A percentile compares a stretch with the other conserved stretches of the same genome.
These are phyloP conservation scores for Emergomyces orientalis DNA, from an alignment of 2,329 filamentous ascomycete genomes.

Conservation along the genomic window DNA sequence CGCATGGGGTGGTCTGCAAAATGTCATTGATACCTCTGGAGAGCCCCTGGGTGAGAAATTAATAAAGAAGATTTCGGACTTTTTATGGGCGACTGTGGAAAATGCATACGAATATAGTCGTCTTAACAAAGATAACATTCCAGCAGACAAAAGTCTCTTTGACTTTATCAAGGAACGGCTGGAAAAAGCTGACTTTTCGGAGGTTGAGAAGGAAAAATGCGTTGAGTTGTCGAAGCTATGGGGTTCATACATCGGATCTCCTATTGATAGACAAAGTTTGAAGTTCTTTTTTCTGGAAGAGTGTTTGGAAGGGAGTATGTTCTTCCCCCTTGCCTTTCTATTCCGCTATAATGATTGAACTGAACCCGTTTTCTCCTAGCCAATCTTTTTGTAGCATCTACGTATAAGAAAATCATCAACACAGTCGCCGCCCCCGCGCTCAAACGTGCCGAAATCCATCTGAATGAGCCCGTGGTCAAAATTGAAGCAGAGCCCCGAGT, in stretches of 20 bases:
- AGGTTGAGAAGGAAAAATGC: constrained; percentile 40
- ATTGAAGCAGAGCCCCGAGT: constrained; percentile 27
- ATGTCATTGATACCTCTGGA: constrained; percentile 42
- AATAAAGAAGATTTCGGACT: constrained; percentile 29
- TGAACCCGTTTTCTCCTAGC: constrained; percentile 29
- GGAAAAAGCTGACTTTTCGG: constrained; percentile 29
- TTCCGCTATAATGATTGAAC: background rate
- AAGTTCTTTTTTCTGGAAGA: constrained; percentile 59
- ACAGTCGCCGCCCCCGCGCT: constrained; percentile 43
- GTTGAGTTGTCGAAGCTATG: constrained; percentile 51
- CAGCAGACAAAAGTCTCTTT: constrained; percentile 44
- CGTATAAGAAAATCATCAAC: constrained; percentile 49
- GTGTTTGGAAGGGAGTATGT: constrained; percentile 51
- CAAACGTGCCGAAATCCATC: constrained; percentile 40
- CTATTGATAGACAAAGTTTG: constrained; percentile 51
- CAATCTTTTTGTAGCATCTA: constrained; percentile 54
- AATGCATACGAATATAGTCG: constrained; percentile 53
- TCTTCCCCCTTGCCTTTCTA: background rate
- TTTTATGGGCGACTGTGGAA: constrained; percentile 51
- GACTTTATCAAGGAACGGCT: constrained; percentile 49
- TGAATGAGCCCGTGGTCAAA: constrained; percentile 37
- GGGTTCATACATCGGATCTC: constrained; percentile 55
- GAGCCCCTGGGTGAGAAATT: constrained; percentile 29
- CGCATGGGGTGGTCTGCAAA: constrained; percentile 44
- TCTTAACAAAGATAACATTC: constrained; percentile 42